A percentile compares a stretch with the other conserved stretches of the same genome.
Evolutionary conservation across 257 asterid genomes (phyloP).

Genomic region (Solanum sejunctum): DNA sequence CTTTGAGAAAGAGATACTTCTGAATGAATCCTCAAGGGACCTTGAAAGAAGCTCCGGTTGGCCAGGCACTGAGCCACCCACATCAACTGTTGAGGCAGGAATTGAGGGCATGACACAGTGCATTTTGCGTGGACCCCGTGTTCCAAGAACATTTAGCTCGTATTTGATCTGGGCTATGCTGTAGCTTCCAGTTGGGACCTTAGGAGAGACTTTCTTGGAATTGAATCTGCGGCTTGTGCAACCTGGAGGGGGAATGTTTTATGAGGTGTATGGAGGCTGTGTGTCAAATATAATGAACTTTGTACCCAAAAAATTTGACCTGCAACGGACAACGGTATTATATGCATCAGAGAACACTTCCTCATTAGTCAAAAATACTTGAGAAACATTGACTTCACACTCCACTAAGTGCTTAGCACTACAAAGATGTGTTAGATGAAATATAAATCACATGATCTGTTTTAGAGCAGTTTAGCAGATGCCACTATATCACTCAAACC

Average conservation of each 20-base stretch:
- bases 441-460: background rate
- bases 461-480: background rate
- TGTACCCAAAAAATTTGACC: conserved; percentile 85
- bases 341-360: background rate
- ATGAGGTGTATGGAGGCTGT: conserved; percentile 48
- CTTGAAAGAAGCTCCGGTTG: conserved; percentile 46
- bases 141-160: conserved; percentile 62
- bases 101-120: conserved; percentile 47
- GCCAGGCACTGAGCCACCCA: conserved; percentile 44
- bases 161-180: conserved; percentile 46
- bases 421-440: background rate
- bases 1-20: conserved; percentile 43
- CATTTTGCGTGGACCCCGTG: conserved; percentile 64
- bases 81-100: conserved; percentile 43
- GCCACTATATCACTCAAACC: background rate
- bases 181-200: conserved; percentile 50
- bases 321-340: conserved; percentile 6
- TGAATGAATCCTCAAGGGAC: conserved; percentile 49
- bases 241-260: conserved; percentile 50
- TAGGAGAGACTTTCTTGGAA: conserved; percentile 72
- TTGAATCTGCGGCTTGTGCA: conserved; percentile 67
- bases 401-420: background rate
- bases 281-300: conserved; percentile 84
- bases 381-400: background rate
- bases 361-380: background rate